Conservation (phyloP, 2,329 filamentous ascomycete genomes). For the Stachybotrys chlorohalonatus region DNA sequence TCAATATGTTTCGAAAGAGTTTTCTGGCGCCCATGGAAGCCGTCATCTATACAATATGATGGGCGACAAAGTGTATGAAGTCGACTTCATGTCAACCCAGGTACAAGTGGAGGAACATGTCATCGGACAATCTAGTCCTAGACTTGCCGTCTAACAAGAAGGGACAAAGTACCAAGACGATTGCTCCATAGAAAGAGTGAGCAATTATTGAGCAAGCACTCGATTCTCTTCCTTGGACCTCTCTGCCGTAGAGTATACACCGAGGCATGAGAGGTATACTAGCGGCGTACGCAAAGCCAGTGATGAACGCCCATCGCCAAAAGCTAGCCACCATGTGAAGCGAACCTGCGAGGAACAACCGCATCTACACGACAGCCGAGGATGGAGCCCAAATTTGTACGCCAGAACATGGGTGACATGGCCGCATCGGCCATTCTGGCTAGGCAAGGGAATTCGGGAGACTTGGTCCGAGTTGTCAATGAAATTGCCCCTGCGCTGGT, state of each 20-base stretch:
- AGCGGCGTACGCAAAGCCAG: neutral
- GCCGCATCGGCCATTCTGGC: neutral
- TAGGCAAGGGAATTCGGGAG: neutral
- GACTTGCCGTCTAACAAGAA: neutral
- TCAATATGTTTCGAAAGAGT: neutral
- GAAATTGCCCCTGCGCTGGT: neutral
- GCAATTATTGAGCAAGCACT: neutral
- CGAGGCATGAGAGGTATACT: neutral
- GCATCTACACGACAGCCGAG: neutral
- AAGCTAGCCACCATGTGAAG: neutral
- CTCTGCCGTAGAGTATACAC: neutral
- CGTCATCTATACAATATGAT: slow-evolving; percentile 1
- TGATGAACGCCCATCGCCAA: neutral
- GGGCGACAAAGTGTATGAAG: neutral
- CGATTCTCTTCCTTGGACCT: neutral
- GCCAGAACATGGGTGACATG: neutral
- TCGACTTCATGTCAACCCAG: neutral
- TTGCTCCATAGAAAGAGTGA: neutral
- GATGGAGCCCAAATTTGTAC: neutral
- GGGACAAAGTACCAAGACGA: neutral
- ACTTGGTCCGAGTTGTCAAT: neutral
- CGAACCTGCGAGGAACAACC: neutral
- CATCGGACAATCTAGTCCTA: neutral
- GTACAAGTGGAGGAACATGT: neutral
- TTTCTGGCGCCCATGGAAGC: neutral